Base-by-base conservation (phyloP, 495 filamentous ascomycete genomes). In the Venustampulla echinocandica region DNA sequence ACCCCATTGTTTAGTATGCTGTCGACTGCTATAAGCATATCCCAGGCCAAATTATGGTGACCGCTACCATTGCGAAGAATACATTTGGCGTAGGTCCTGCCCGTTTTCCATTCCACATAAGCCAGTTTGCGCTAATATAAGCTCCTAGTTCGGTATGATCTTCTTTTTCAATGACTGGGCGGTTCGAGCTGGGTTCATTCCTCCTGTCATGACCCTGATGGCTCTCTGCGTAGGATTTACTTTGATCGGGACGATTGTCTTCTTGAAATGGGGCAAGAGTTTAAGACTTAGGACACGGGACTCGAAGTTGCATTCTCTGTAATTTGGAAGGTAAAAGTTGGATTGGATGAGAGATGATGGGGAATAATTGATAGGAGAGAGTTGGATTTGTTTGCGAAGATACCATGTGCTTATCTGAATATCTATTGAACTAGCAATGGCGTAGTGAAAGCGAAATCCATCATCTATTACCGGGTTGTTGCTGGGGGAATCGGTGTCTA, bases 21-120 rank as follows among this genome's bases (percentile, higher is more conserved):
- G 72, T 79, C 46, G 74, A 77, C 47, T 62, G 64, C 14, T 76
- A 76, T 52, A 66, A 72, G 5, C 73, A 73, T 1, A 62, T 73
- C n/a, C 70, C 69, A 9, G 75, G 74, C 14, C 70, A 76, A 49
- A 59, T 74, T 17, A 70, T 69, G 6, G 60, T 76, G 5, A 59
- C 71, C 0, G 63, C 68, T 2, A 63, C 75, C 21, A 70, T 65
- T 1, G 74, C 74, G 54, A 76, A 79, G 57, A 62, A 66, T 17
- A 57, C 40, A 64, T 24, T 74, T 73, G 51, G 73, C 65, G 21
- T 76, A 76, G 52, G 61, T 75, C n/a, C 58, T 75, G n/a, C 18
- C 72, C 69, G 2, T 76, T 77, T 42, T 75, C 74, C 55, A 75
- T 69, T 4, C 76, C 75, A 46, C 69, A 67, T 17, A 14, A 27